phyloP scores from a whole-genome alignment of 768 basidiomycete species.

The Suillus discolor region DNA sequence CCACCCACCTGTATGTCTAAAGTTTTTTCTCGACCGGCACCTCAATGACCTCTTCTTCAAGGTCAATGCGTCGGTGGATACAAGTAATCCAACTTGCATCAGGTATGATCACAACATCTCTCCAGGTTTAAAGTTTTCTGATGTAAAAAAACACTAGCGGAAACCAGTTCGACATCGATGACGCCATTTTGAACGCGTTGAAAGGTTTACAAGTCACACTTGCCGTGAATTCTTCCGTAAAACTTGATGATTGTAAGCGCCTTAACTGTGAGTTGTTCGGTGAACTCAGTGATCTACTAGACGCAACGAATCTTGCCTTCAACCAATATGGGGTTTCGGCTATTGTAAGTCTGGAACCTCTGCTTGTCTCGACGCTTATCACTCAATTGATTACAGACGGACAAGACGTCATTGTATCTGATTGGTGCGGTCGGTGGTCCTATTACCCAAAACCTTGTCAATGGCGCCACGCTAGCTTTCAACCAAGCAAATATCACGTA shows the following conservation, averaged over 20 bases:
- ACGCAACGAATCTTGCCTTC: slow-evolving; percentile 58
- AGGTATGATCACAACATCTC: slow-evolving; percentile 40
- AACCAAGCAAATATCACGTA: slow-evolving; percentile 60
- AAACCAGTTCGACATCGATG: slow-evolving; percentile 60
- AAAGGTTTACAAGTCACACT: slow-evolving; percentile 62
- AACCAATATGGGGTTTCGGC: slow-evolving; percentile 58
- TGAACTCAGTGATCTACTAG: slow-evolving; percentile 31
- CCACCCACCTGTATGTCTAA: slow-evolving; percentile 49
- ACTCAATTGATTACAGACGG: slow-evolving; percentile 44
- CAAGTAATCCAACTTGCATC: slow-evolving; percentile 54
- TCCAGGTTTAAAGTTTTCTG: slow-evolving; percentile 6
- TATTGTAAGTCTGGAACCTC: slow-evolving; percentile 38
- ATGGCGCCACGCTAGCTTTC: slow-evolving; percentile 56
- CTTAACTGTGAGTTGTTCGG: not conserved
- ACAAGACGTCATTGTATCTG: slow-evolving; percentile 62
- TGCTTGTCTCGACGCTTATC: slow-evolving; percentile 10
- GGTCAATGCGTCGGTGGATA: slow-evolving; percentile 59
- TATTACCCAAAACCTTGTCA: slow-evolving; percentile 64
- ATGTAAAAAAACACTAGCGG: slow-evolving; percentile 43
- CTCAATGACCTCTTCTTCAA: slow-evolving; percentile 21
- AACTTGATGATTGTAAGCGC: slow-evolving; percentile 66
- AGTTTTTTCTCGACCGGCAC: slow-evolving; percentile 1
- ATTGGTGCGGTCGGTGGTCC: slow-evolving; percentile 74
- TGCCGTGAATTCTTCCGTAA: slow-evolving; percentile 51
- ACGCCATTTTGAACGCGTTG: slow-evolving; percentile 64